Evolutionary conservation across 2,329 filamentous ascomycete genomes (phyloP).

Genomic region (Cordyceps javanica): DNA sequence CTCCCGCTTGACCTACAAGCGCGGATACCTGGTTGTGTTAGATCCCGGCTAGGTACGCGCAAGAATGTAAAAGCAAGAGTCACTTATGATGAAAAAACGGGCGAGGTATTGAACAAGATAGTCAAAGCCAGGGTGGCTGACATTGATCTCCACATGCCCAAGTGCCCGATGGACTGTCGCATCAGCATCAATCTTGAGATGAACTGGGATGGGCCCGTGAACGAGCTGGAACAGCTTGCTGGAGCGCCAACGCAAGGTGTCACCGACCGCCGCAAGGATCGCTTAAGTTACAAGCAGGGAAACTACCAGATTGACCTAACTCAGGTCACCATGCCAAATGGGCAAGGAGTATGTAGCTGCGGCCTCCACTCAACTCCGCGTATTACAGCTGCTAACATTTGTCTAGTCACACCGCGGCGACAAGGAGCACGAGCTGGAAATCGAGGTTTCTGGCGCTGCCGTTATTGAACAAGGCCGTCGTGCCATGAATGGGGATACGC

Average conservation of each 20-base stretch:
- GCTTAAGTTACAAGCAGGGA: conserved; percentile 83
- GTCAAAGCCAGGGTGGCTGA: conserved; percentile 87
- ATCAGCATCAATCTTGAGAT: conserved; percentile 95
- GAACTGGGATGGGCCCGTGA: conserved; percentile 66
- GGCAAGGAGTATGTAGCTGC: conserved; percentile 30
- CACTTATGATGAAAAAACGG: conserved; percentile 68
- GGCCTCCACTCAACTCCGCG: neutral
- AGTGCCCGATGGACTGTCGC: conserved; percentile 76
- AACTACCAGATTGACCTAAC: conserved; percentile 89
- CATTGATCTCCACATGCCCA: conserved; percentile 78
- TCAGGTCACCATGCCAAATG: conserved; percentile 60
- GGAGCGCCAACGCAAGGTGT: conserved; percentile 32
- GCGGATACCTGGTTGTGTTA: conserved; percentile 58
- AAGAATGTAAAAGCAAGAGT: conserved; percentile 49
- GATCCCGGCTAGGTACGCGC: conserved; percentile 48
- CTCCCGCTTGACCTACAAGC: conserved; percentile 55
- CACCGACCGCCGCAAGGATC: conserved; percentile 74
- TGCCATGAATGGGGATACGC: conserved; percentile 44
- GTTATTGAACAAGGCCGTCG: conserved; percentile 60
- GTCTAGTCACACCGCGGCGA: conserved; percentile 30
- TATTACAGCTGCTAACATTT: conserved; percentile 9
- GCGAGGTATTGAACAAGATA: conserved; percentile 70
- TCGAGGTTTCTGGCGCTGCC: conserved; percentile 62
- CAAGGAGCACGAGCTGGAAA: conserved; percentile 76
- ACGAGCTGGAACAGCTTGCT: conserved; percentile 42